These are phyloP conservation scores for Fusarium sp. DNA, from an alignment of 2,329 filamentous ascomycete genomes.

Conservation along the genomic window DNA sequence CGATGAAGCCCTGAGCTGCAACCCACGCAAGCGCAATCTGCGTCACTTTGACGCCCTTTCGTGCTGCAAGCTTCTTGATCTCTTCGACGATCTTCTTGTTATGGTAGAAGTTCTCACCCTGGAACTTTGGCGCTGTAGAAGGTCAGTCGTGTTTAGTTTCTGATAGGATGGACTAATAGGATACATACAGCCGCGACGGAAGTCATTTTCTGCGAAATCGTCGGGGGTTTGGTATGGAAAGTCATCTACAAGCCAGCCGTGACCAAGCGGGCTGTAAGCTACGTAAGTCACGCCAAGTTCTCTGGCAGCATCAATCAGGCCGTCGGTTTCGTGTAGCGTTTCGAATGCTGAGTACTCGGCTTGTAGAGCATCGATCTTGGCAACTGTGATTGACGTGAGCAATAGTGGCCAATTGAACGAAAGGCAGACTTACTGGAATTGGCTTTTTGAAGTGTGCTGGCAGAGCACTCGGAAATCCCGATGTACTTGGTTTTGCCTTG, in stretches of 20 bases:
- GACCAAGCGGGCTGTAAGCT: not conserved
- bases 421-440: not conserved
- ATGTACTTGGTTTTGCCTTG: slow-evolving; percentile 4
- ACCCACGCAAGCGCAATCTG: slow-evolving; percentile 5
- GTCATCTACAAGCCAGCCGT: slow-evolving; percentile 2
- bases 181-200: not conserved
- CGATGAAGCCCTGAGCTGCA: slow-evolving; percentile 2
- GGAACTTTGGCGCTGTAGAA: not conserved
- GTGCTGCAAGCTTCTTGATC: not conserved
- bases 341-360: slow-evolving; percentile 14
- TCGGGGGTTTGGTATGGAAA: not conserved
- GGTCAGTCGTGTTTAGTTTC: not conserved
- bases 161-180: fast-evolving
- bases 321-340: not conserved
- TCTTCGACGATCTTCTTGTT: slow-evolving; percentile 1
- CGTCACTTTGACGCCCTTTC: not conserved
- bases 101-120: not conserved
- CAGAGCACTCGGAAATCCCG: not conserved
- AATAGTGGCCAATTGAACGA: fast-evolving
- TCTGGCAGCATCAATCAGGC: not conserved
- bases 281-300: not conserved
- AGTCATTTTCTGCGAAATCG: not conserved
- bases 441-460: not conserved
- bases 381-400: not conserved
- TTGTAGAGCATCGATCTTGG: slow-evolving; percentile 7